phyloP scores from a whole-genome alignment of 306 rosid species.

The Ceratonia siliqua region DNA sequence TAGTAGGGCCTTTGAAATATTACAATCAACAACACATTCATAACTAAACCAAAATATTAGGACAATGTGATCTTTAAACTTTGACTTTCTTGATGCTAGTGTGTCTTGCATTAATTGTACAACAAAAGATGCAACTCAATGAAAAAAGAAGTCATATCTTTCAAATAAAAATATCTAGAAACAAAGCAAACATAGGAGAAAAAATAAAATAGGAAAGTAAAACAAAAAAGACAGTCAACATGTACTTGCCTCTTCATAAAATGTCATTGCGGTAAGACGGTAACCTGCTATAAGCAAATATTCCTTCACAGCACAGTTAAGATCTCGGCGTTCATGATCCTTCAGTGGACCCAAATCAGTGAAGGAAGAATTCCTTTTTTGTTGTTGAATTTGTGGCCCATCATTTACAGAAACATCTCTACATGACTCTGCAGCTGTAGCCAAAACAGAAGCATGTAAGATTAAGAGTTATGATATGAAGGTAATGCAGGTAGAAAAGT shows the following conservation, averaged over 20 bases:
- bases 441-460: constrained; percentile 28
- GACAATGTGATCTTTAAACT: neutral
- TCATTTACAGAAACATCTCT: constrained; percentile 45
- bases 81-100: neutral
- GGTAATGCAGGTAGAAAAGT: neutral
- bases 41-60: neutral
- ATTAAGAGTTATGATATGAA: constrained; percentile 6
- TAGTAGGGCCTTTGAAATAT: neutral
- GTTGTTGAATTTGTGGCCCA: constrained; percentile 51
- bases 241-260: constrained; percentile 87
- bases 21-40: neutral
- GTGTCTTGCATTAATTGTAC: neutral
- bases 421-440: constrained; percentile 49
- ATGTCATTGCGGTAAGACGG: constrained; percentile 97
- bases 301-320: constrained; percentile 93
- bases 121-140: constrained; percentile 15
- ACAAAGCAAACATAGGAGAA: neutral
- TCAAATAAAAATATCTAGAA: constrained; percentile 16
- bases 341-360: constrained; percentile 81
- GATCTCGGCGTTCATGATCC: constrained; percentile 81
- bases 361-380: constrained; percentile 51
- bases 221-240: neutral
- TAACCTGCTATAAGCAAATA: constrained; percentile 93
- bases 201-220: neutral
- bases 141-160: neutral